phyloP scores from a whole-genome alignment of 805 yeast species.

The Vanderwaltozyma tropicalis region DNA sequence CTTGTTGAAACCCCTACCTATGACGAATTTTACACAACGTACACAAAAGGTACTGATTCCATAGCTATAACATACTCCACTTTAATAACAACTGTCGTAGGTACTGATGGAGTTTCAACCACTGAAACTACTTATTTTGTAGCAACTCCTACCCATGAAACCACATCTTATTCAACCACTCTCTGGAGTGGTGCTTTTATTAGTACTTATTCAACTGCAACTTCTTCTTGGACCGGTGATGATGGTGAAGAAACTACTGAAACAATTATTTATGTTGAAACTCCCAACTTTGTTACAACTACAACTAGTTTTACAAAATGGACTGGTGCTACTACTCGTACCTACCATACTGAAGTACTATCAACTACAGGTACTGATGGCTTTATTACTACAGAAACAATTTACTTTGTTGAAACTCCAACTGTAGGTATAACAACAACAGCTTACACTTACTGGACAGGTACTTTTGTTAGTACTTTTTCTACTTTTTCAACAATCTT shows the following conservation, averaged over 20 bases:
- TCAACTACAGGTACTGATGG: slow-evolving; percentile 1
- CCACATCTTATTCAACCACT: background rate
- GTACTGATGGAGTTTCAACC: slow-evolving; percentile 3
- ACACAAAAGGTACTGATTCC: slow-evolving; percentile 1
- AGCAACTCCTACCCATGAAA: slow-evolving; percentile 1
- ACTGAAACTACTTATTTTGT: slow-evolving; percentile 2
- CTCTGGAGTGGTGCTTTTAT: background rate
- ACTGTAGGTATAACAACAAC: background rate
- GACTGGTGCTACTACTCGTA: background rate
- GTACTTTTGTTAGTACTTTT: background rate
- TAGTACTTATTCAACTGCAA: background rate
- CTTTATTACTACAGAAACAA: background rate
- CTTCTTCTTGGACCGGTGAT: background rate
- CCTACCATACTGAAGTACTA: background rate
- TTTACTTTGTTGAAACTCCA: slow-evolving; percentile 1
- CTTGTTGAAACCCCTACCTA: slow-evolving; percentile 1
- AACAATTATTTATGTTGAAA: slow-evolving; percentile 2
- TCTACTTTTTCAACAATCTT: background rate
- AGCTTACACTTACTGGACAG: too few relatives aligned
- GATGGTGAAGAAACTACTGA: slow-evolving; percentile 1
- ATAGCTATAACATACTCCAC: background rate
- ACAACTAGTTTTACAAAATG: background rate
- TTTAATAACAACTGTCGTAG: slow-evolving; percentile 1
- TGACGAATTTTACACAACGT: background rate
- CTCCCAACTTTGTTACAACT: slow-evolving; percentile 2